Base-by-base conservation (phyloP, 2,329 filamentous ascomycete species). In the Penicillium sp. region DNA sequence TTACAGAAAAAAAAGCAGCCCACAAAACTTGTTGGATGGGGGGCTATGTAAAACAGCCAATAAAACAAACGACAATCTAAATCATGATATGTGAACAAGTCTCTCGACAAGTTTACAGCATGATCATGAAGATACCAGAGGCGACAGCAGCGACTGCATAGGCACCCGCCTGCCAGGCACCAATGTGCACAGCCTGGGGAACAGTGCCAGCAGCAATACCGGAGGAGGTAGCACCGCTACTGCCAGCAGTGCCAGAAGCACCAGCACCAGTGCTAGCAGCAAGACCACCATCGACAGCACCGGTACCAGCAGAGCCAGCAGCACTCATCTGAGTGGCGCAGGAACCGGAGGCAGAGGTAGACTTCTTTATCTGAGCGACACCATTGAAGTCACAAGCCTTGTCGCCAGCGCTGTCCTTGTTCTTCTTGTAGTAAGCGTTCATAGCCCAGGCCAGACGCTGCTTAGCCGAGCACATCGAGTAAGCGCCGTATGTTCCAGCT, bases 391-490 rank as follows among this genome's bases (percentile, higher is more conserved):
- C 72, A 59, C 78, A 80, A 48, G 77, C 76, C 26, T 66, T 67
- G 45, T 65, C 65, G 40, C 70, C 69, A 37, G 67, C 63, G 59
- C 68, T 67, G 38, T 61, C 65, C 42, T 61, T 50, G 60, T 75
- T 70, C 55, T 72, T 62, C 59, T 74, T 57, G 68, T 78, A 80
- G 72, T 78, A 80, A 53, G 66, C 67, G 68, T 80, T 73, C 63
- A 80, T 73, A 57, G 74, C 78, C 63, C 72, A 80, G 14, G 73
- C 77, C 44, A 80, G 75, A 64, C 77, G 68, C 64, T 80, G 73
- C 53, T 69, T 69, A 56, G 71, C 49, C 41, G 65, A 69, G 69
- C 78, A 80, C 70, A 80, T 78, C 64, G 74, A 75, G 69, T 80
- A 80, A 12, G 77, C 75, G 44, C 78, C 78, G 61, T 80, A 80